Percentiles rank a stretch among this genome's conserved stretches.
Evolutionary conservation across 2,329 filamentous ascomycete species (phyloP).

Genomic region (Pseudodiploospora longispora): DNA sequence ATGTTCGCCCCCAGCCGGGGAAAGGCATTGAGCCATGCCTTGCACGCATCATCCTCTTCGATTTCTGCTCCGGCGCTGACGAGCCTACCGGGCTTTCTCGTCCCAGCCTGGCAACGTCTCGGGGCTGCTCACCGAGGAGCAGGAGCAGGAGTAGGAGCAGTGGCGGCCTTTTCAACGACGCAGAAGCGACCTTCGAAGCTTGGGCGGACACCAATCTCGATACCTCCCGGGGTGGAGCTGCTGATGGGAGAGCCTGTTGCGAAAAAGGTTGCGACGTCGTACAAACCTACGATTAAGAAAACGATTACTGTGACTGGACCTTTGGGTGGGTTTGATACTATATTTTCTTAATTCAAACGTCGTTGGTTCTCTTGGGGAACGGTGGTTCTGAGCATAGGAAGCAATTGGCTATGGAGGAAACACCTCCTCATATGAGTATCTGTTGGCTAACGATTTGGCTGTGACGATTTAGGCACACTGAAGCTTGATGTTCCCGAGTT

Average conservation of each 20-base stretch:
- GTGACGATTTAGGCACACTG: slow-evolving; percentile 56
- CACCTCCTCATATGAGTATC: slow-evolving; percentile 1
- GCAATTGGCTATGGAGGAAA: not conserved
- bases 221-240: slow-evolving; percentile 79
- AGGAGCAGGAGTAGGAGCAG: slow-evolving; percentile 36
- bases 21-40: slow-evolving; percentile 50
- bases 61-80: slow-evolving; percentile 20
- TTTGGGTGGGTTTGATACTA: slow-evolving; percentile 47
- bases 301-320: slow-evolving; percentile 74
- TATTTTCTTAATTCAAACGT: not conserved
- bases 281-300: slow-evolving; percentile 53
- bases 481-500: slow-evolving; percentile 73
- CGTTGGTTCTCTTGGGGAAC: not conserved
- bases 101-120: slow-evolving; percentile 53
- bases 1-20: slow-evolving; percentile 61
- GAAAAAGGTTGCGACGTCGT: slow-evolving; percentile 48
- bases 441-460: slow-evolving; percentile 4
- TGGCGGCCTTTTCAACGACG: slow-evolving; percentile 59
- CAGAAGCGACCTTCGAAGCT: slow-evolving; percentile 67
- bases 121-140: too few relatives aligned
- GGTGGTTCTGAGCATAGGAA: slow-evolving; percentile 9
- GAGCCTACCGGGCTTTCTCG: slow-evolving; percentile 62
- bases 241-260: slow-evolving; percentile 54
- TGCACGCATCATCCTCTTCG: slow-evolving; percentile 32
- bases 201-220: slow-evolving; percentile 68